Base-by-base conservation (phyloP, 1,139 yeast genomes). In the Blastobotrys apis region DNA sequence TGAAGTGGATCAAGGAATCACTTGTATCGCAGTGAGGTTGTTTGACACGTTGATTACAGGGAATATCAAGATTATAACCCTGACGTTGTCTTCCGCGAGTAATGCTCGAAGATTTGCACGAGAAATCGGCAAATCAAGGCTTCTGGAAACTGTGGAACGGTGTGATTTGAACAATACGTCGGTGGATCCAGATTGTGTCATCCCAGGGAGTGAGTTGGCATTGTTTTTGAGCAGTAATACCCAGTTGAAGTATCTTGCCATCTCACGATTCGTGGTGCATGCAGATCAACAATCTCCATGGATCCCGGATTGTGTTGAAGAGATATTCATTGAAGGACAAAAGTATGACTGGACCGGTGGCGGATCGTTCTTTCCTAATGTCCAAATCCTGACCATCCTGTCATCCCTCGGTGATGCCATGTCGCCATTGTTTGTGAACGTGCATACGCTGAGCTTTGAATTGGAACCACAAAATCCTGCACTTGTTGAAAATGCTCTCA, bases 301-400 rank as follows among this genome's bases (percentile, higher is more conserved):
- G 36, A 17, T 33, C n/a, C 36, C 36, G 4, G 5, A 33, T 4
- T 17, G 19, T 4, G 12, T 33, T n/a, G 10, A 16, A 3, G 36
- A 33, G 36, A 13, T 33, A n/a, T 10, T 17, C 5, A n/a, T 33
- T n/a, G 36, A 33, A 8, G 41, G 41, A 27, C 34, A 38, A 21
- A 20, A 21, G 6, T 8, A 23, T 4, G 23, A 15, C 20, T 30
- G 35, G 33, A n/a, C 36, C 15, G 32, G 32, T 29, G 32, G 32
- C 32, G 12, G 27, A 8, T 13, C n/a, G 13, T 29, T 29, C n/a
- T 29, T 5, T 12, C 32, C 32, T 6, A 10, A 29, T 5, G 5
- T 29, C 5, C 8, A 9, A 29, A 15, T 13, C 6, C 15, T 29
- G 32, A 29, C 32, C 15, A 6, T 29, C 5, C 8, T 9, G 15